Evolutionary conservation across 768 basidiomycete genomes (phyloP).

Genomic region (Suillus americanus): DNA sequence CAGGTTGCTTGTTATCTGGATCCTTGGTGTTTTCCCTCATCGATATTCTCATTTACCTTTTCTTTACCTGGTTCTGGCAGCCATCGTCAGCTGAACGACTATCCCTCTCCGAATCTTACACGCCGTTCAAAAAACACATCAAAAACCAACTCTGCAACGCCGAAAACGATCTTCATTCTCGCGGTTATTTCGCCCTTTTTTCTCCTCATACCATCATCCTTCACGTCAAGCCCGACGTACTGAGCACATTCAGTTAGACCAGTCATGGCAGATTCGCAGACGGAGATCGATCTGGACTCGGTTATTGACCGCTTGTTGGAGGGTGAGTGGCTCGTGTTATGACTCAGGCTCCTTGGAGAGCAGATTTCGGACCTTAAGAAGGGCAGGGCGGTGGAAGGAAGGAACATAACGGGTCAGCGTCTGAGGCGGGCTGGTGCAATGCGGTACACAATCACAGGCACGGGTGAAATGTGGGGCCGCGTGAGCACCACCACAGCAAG

Average conservation of each 20-base stretch:
- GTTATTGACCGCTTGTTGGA: slow-evolving; percentile 98
- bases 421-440: background rate
- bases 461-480: slow-evolving; percentile 5
- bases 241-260: slow-evolving; percentile 12
- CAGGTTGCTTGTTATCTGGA: slow-evolving; percentile 33
- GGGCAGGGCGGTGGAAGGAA: background rate
- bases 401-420: background rate
- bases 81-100: slow-evolving; percentile 18
- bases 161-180: slow-evolving; percentile 23
- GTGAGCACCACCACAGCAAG: slow-evolving; percentile 6
- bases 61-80: slow-evolving; percentile 24
- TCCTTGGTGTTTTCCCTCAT: slow-evolving; percentile 26
- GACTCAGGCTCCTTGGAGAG: slow-evolving; percentile 12
- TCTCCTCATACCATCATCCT: slow-evolving; percentile 19
- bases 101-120: background rate
- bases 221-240: slow-evolving; percentile 17
- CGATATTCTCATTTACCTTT: slow-evolving; percentile 27
- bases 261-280: slow-evolving; percentile 74
- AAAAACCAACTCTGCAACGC: slow-evolving; percentile 22
- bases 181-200: slow-evolving; percentile 23
- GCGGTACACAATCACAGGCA: background rate
- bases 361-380: slow-evolving; percentile 4
- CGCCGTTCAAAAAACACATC: slow-evolving; percentile 7
- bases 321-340: slow-evolving; percentile 62
- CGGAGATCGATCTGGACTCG: slow-evolving; percentile 98